phyloP scores from a whole-genome alignment of 257 asterid genomes.

The Jaltomata sinuosa region DNA sequence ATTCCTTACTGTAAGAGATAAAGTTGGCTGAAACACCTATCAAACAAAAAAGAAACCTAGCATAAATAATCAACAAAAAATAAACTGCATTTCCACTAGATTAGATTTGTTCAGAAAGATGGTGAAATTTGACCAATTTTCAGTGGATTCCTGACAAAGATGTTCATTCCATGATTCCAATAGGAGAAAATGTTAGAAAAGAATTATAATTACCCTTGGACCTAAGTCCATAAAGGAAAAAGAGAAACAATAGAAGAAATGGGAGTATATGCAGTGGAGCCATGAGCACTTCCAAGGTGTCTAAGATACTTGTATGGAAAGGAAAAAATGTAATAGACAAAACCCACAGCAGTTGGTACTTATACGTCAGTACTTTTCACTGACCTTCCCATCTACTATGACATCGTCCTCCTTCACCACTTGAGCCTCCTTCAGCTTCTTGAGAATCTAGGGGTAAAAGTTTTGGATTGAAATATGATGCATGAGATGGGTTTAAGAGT shows the following conservation, averaged over 20 bases:
- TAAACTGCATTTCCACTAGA: neutral
- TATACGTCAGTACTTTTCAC: neutral
- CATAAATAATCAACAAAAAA: neutral
- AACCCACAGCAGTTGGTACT: neutral
- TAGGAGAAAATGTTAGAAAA: neutral
- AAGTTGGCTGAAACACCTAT: neutral
- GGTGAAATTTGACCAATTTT: neutral
- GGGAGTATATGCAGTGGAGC: neutral
- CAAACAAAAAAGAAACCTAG: neutral
- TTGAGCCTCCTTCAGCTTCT: slow-evolving; percentile 75
- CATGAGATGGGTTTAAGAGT: neutral
- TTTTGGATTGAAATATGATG: slow-evolving; percentile 3
- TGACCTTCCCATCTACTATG: slow-evolving; percentile 60
- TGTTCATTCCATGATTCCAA: neutral
- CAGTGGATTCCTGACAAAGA: neutral
- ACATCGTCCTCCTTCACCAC: slow-evolving; percentile 64
- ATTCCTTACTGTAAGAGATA: neutral
- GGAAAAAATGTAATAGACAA: neutral
- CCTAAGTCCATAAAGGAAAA: neutral
- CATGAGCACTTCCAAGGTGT: neutral
- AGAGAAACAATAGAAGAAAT: neutral
- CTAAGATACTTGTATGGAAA: neutral
- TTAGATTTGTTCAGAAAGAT: neutral
- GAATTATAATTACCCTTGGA: neutral
- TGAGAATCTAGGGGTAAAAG: slow-evolving; percentile 41